Evolutionary conservation across 345 rosid genomes (phyloP).

Genomic region (Linum tenue): DNA sequence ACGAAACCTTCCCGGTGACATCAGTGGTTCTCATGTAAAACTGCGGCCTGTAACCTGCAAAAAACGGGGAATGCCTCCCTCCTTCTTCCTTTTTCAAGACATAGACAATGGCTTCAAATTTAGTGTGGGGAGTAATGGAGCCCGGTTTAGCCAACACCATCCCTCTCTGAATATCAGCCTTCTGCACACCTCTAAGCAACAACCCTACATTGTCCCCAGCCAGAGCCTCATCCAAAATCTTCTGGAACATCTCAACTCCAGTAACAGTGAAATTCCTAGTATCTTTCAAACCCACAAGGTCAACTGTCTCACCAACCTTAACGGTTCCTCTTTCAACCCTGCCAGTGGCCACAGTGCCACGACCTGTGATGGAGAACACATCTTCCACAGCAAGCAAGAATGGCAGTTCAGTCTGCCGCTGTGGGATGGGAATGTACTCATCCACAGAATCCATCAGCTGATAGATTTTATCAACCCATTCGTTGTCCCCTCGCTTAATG

Average conservation of each 20-base stretch:
- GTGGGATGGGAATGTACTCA: neutral
- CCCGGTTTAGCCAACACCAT: conserved; percentile 93
- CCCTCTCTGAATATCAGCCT: conserved; percentile 84
- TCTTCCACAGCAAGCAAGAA: conserved; percentile 8
- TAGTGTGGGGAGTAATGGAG: conserved; percentile 68
- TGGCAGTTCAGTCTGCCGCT: neutral
- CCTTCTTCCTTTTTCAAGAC: conserved; percentile 99
- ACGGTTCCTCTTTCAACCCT: conserved; percentile 81
- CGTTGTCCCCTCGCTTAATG: conserved; percentile 24
- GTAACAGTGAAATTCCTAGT: neutral
- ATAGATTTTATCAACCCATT: neutral
- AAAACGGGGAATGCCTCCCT: conserved; percentile 87
- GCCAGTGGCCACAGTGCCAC: conserved; percentile 50
- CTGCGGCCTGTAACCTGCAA: conserved; percentile 82
- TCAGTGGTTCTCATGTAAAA: conserved; percentile 96
- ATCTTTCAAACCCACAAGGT: neutral
- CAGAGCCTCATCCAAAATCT: neutral
- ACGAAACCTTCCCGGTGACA: conserved; percentile 69
- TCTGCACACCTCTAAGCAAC: conserved; percentile 82
- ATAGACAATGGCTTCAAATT: conserved; percentile 64
- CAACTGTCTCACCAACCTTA: conserved; percentile 50
- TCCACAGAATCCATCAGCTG: neutral
- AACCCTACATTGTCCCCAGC: conserved; percentile 17
- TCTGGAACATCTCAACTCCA: conserved; percentile 9
- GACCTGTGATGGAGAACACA: conserved; percentile 2